phyloP scores from a whole-genome alignment of 1,284 basidiomycete genomes.

The Papiliotrema fonsecae region DNA sequence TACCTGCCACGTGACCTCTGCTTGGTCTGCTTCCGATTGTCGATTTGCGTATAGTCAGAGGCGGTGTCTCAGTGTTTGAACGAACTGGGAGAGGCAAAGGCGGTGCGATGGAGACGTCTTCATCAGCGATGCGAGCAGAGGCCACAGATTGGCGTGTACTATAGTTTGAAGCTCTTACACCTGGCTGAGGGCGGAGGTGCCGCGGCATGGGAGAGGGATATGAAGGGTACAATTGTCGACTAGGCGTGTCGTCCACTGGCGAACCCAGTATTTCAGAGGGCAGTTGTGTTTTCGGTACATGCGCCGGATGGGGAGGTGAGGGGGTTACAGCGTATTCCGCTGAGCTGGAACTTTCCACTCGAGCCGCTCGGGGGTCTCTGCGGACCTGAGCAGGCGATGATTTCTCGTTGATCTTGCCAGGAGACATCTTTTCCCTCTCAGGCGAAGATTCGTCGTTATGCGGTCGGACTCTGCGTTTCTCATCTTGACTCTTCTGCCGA shows the following conservation, averaged over 20 bases:
- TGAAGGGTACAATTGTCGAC: background rate
- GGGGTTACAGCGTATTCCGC: background rate
- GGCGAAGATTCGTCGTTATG: too few relatives aligned
- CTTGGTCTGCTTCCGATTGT: background rate
- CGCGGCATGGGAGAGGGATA: background rate
- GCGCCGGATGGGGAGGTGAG: conserved; percentile 1
- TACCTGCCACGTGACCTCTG: background rate
- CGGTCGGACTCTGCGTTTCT: too few relatives aligned
- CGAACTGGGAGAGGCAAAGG: background rate
- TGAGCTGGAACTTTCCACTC: background rate
- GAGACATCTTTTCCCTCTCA: too few relatives aligned
- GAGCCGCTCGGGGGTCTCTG: background rate
- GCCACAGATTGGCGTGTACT: background rate
- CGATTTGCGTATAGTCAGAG: background rate
- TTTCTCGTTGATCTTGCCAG: too few relatives aligned
- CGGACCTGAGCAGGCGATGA: background rate
- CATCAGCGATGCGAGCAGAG: background rate
- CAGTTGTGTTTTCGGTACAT: background rate
- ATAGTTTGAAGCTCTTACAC: background rate
- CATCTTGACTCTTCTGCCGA: too few relatives aligned
- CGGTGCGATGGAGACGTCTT: background rate
- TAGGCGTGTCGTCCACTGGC: background rate
- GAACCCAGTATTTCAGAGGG: background rate
- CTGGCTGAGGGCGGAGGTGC: background rate
- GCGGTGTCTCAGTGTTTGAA: background rate